Base-by-base conservation (phyloP, 2,329 filamentous ascomycete genomes). In the Westerdykella sp. region DNA sequence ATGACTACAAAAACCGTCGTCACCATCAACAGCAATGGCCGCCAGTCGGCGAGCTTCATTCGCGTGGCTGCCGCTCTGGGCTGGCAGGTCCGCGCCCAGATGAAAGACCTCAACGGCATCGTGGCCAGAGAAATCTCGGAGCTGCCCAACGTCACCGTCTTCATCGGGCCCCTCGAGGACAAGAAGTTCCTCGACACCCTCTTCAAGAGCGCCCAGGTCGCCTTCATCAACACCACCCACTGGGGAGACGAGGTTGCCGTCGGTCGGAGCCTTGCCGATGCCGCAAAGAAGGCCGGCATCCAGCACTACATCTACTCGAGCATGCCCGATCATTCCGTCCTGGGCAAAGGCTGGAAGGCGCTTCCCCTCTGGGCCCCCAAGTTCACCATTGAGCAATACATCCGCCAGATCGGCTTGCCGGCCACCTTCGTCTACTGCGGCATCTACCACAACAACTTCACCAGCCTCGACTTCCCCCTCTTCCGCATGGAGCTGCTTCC, bases 371-470 rank as follows among this genome's bases (percentile, higher is more conserved):
- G 93, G 91, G 83, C 86, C 4, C 83, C 84, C 48, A 98, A 98
- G 69, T 89, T 94, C 68, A 83, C 86, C 39, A 85, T 97, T 34
- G 93, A 97, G 69, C 85, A 93, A 42, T 95, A 97, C 66, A 79
- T 96, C 40, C 81, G 87, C 45, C 80, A 88, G 62, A 79, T 95
- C 34, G 83, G 83, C 9, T 75, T 96, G 10, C 87, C 87, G 0
- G 83, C 90, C 1, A 97, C 91, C 0, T 97, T 95, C 66, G 84
- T 96, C 52, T 96, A 96, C 68, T 88, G 90, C 9, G 93, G 91
- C 46, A 96, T 96, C 57, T 98, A 97, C 75, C 95, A 97, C 75
- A 97, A 97, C 70, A 97, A 98, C 66, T 98, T 97, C 69, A 97
- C 91, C 23, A 93, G 87, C 37, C 76, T 96, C 25, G 82, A 81